Base-by-base conservation (phyloP, 225 moss, liverwort and hornwort genomes). In the Bryoerythrophyllum caledonicum region DNA sequence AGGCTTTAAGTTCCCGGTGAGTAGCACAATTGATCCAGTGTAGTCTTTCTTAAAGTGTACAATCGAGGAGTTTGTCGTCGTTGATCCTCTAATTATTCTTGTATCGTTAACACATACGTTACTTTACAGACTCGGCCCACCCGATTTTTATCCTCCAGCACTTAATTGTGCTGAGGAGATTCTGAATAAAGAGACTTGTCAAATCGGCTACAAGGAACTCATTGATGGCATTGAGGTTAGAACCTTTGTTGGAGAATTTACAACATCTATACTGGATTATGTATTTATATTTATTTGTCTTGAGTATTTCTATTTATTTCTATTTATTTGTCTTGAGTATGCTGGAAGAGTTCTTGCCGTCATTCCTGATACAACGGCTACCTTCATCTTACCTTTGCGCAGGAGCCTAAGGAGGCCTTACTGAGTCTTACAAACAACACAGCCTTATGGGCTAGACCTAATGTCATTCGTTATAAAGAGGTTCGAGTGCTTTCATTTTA, bases 161-260 rank as follows among this genome's bases (percentile, higher is more conserved):
- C 82, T 89, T n/a, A 91, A 91, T 80, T 95, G 93, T 80, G 89
- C 93, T 19, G 99, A 99, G 79, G 99, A 99, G 80, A 87, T 95
- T 76, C 76, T 99, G 71, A 93, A 87, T 74, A 89, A 78, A 46
- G 95, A 93, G 11, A 87, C 85, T 57, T 93, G 95, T 84, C 88
- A 86, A 66, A 82, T 66, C 59, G 99, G 99, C 34, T 99, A 99
- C 69, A 99, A 93, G 87, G 99, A 99, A 79, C 81, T 93, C 23
- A 91, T 99, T 69, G 99, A 92, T 73, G 95, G 93, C 72, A 76
- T 96, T 34, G 96, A 96, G 85, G 92, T 91, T 34, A 68, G 89
- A 24, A 24, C 3, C 23, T 48, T 52, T n/a, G 5, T 34, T 10
- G 35, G 41, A 71, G 44, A 43, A n/a, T 30, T 30, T n/a, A n/a